Base-by-base conservation (phyloP, 495 filamentous ascomycete genomes). In the Penicillium cataractarum region DNA sequence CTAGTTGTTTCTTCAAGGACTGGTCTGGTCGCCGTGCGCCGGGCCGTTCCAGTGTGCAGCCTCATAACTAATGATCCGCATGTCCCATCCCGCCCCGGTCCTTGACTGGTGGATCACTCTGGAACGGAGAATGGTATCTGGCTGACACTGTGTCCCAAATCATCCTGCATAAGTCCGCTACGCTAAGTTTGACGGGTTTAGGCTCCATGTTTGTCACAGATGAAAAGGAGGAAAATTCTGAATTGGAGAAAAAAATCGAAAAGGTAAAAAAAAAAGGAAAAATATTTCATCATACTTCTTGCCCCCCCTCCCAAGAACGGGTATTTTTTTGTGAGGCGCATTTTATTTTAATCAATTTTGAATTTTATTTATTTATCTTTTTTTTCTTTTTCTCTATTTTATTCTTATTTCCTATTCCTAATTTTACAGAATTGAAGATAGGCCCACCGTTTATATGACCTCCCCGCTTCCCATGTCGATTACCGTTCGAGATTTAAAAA, bases 41-140 rank as follows among this genome's bases (percentile, higher is more conserved):
- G 79, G 79, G 69, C 79, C 79, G 79, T 78, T 76, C 79, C 79
- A 76, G 77, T 74, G 78, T 80, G 79, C 79, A 82, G 79, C 77
- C 79, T 80, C 78, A 76, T 68, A 54, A n/a, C 51, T 19, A 71
- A 79, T 80, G 78, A 80, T 80, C 77, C 78, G 79, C 79, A 80
- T 73, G 64, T 75, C 72, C 67, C 70, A 39, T 71, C 71, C 74
- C 73, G 69, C 68, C 60, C 65, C 67, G 63, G 52, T 70, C 67
- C 69, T 54, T 73, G 62, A 76, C 69, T 76, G 75, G 76, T 74
- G 71, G 72, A 73, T 69, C 68, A 70, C 55, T 8, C 24, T 27
- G 40, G 29, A 65, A 63, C 63, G 67, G 72, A 65, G 71, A 72
- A n/a, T 6, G 63, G 64, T 63, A 68, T 71, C 65, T 70, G 65